These are phyloP conservation scores for Nitzschia putrida DNA, from an alignment of 108 stramenopile genomes.

Conservation along the genomic window DNA sequence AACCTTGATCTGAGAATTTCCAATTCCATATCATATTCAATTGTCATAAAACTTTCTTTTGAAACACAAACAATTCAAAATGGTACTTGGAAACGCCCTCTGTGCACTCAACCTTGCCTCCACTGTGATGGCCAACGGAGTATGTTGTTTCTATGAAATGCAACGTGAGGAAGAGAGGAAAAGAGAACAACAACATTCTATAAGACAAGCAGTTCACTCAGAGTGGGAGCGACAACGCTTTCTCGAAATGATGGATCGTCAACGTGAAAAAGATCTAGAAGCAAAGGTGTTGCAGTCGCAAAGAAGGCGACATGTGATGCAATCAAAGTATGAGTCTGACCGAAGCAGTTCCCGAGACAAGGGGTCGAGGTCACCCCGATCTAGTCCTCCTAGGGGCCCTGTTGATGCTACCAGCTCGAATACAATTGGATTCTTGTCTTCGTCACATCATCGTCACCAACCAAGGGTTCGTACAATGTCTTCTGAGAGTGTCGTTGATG, in stretches of 20 bases:
- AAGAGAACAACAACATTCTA: constrained; percentile 16
- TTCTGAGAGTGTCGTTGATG: neutral
- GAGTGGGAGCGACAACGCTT: constrained; percentile 18
- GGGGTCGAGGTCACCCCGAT: neutral
- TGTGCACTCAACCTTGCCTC: constrained; percentile 34
- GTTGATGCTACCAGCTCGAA: neutral
- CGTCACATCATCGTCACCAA: neutral
- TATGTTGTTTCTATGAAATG: constrained; percentile 37
- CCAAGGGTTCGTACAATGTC: neutral
- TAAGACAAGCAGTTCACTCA: constrained; percentile 7
- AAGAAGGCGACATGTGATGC: constrained; percentile 14
- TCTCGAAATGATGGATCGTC: constrained; percentile 6
- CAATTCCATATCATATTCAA: too few species aligned
- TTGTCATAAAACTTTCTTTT: too few species aligned
- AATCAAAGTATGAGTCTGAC: neutral
- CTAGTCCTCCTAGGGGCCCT: neutral
- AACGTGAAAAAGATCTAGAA: constrained; percentile 5
- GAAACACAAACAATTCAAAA: neutral
- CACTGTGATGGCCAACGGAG: constrained; percentile 26
- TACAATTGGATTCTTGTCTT: neutral
- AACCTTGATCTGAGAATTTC: too few species aligned
- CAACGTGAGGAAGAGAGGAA: constrained; percentile 14
- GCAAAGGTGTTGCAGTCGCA: neutral
- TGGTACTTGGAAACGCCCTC: constrained; percentile 17
- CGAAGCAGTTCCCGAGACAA: neutral